Evolutionary conservation across 2,329 filamentous ascomycete species (phyloP), one percentile per base, ranked within the genome.

Genomic region (Talaromyces pinophilus): DNA sequence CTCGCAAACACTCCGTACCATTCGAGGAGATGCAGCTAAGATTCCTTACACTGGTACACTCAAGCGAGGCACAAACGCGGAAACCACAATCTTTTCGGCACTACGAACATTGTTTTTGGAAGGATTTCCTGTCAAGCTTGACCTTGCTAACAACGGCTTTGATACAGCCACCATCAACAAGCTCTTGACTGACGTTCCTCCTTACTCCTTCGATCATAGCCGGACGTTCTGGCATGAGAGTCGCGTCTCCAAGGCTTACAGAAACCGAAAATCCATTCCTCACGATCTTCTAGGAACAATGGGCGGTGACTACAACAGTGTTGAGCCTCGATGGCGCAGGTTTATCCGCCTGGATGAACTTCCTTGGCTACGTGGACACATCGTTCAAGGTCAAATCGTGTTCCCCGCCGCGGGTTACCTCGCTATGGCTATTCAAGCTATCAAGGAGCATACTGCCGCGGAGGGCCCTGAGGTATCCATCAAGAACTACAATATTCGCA

Each of bases 281-380:
- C 66, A 68, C 42, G 64, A 67, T 7, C 22, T 70, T 10, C 44
- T 70, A 1, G 69, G 52, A 19, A 28, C 22, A 6, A 28, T 52
- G 22, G 22, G 22, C 22, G 22, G 22, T 17, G 22, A 52, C 5
- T 28, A 28, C 22, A 28, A 28, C 22, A 28, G 22, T 11, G 48
- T 28, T 19, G 28, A 35, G n/a, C 52, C 28, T 19, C 52, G 28
- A 22, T 78, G 76, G 76, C 68, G 71, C 17, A 77, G 76, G 40
- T 67, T 72, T 40, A 65, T 79, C 3, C 64, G 69, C 6, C 64
- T 72, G 1, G 59, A 64, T 2, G 75, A 79, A 54, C 66, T 78
- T 7, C 70, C 75, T 1, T 79, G 78, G 78, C 64, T 79, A 6
- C 35, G 25, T 3, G 73, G 73, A 57, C 78, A 80, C 48, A 68